Evolutionary conservation across 108 stramenopile genomes (phyloP).

Genomic region (Mayamaea pseudoterrestris): DNA sequence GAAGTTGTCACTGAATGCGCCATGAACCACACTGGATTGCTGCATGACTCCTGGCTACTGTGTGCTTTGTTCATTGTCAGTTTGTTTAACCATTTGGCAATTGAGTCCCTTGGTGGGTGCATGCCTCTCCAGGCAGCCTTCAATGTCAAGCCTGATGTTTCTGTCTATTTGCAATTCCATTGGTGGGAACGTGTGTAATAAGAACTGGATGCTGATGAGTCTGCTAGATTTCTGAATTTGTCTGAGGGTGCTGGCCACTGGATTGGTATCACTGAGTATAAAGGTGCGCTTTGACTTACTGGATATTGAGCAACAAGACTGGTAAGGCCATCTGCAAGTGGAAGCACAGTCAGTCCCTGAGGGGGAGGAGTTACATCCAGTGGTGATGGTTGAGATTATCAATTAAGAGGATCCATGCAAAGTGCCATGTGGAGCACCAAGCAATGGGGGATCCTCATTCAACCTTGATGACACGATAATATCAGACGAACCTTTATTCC

Average conservation of each 20-base stretch:
- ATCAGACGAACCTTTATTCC: too few relatives aligned
- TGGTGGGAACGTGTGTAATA: slow-evolving; percentile 17
- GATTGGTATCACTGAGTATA: slow-evolving; percentile 16
- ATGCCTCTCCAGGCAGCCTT: slow-evolving; percentile 5
- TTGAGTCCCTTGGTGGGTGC: background rate
- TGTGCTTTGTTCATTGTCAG: slow-evolving; percentile 1
- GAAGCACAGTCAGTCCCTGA: too few relatives aligned
- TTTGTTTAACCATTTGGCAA: slow-evolving; percentile 14
- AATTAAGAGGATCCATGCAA: too few relatives aligned
- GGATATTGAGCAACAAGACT: slow-evolving; percentile 4
- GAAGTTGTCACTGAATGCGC: slow-evolving; percentile 5
- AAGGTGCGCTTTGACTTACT: slow-evolving; percentile 15
- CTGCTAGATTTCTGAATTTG: background rate
- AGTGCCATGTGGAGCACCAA: too few relatives aligned
- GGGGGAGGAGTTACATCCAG: too few relatives aligned
- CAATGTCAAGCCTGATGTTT: slow-evolving; percentile 16
- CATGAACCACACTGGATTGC: slow-evolving; percentile 14
- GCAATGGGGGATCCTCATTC: too few relatives aligned
- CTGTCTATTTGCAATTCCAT: slow-evolving; percentile 1
- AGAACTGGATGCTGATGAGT: background rate
- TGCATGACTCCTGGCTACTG: slow-evolving; percentile 10
- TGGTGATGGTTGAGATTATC: too few relatives aligned
- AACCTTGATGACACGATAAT: too few relatives aligned
- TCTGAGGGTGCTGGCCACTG: slow-evolving; percentile 7
- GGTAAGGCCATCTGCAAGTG: slow-evolving; percentile 1